Evolutionary conservation across 345 rosid species (phyloP).

Genomic region (Adansonia digitata): DNA sequence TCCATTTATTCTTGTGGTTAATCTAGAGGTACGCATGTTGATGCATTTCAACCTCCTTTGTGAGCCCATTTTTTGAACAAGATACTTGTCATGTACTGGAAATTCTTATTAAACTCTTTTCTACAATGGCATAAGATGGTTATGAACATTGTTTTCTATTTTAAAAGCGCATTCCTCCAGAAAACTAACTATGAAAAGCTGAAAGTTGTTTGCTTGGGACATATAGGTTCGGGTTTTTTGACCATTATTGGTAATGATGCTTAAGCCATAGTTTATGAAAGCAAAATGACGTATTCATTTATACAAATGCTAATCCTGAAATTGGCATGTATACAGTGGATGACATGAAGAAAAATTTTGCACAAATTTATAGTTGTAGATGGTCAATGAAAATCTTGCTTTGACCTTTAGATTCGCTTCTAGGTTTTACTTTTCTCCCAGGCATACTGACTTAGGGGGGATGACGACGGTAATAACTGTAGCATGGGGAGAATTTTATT

Average conservation of each 20-base stretch:
- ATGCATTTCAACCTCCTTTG: slow-evolving; percentile 3
- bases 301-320: neutral
- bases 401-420: neutral
- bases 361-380: neutral
- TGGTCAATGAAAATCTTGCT: neutral
- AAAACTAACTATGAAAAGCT: neutral
- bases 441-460: neutral
- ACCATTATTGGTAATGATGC: neutral
- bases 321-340: neutral
- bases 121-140: neutral
- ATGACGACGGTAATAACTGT: neutral
- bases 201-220: neutral
- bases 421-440: neutral
- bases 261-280: neutral
- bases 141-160: neutral
- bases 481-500: slow-evolving; percentile 1
- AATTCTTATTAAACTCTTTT: neutral
- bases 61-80: neutral
- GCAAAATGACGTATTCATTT: neutral
- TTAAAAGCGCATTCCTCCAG: neutral
- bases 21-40: slow-evolving; percentile 69
- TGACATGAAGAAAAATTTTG: neutral
- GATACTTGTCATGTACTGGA: neutral
- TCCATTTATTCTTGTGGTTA: slow-evolving; percentile 77
- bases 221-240: neutral